Evolutionary conservation across 1,139 yeast genomes (phyloP), one percentile per base, ranked within the genome.

Genomic region (Pichia sp.): DNA sequence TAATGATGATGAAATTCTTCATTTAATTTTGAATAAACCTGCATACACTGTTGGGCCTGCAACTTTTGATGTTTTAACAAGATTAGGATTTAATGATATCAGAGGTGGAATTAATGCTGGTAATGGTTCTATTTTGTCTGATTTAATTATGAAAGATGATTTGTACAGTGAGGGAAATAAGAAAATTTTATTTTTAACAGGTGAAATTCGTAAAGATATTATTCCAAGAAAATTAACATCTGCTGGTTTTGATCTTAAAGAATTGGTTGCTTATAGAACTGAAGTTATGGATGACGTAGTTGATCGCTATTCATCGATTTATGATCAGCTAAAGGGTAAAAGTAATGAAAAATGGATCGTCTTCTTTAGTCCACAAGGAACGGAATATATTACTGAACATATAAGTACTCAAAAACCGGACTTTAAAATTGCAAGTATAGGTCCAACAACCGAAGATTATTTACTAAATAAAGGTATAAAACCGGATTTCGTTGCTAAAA

Each of bases 11-110:
- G 47, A 47, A 5, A 22, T 45, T n/a, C 60, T 66, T 22, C 55
- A 60, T 0, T 49, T 42, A 6, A 70, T 81, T 3, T 68, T 77
- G 14, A 51, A 60, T 1, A 81, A 80, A 60, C 77, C 83, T 0
- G 84, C 84, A 0, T 93, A 84, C 62, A 89, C 97, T 0, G 97
- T 93, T 8, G 98, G 98, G 0, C 96, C 96, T 0, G 93, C 96
- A 0, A 91, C 98, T 0, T 77, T 76, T 28, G 72, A 73, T 25
- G 81, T 85, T n/a, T 68, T 91, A 19, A 58, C 65, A 5, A 71
- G 73, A 7, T 70, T 81, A 33, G 96, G 96, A 1, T 91, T 90
- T 63, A 63, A 56, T 1, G 76, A 82, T 56, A 77, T 93, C 0
- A 70, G 81, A 54, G 97, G 97, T 3, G 96, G 91, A 0, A 67